A percentile compares a stretch with the other conserved stretches of the same genome.
These are phyloP conservation scores for Podospora bellae-mahoneyi DNA, from an alignment of 495 filamentous ascomycete genomes.

Conservation along the genomic window DNA sequence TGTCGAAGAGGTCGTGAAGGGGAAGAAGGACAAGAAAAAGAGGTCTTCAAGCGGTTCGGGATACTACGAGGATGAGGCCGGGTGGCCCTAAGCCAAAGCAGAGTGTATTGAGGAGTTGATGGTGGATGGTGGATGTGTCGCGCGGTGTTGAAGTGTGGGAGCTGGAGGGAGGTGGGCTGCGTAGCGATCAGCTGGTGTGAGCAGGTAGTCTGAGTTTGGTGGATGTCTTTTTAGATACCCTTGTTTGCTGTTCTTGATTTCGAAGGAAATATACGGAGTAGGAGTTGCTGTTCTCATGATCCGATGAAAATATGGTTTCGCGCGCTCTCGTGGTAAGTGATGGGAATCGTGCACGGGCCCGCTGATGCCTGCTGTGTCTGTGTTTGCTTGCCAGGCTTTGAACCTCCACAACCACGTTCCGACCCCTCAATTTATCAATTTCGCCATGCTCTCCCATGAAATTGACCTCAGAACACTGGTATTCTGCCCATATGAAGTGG, in stretches of 20 bases:
- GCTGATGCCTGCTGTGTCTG: not conserved
- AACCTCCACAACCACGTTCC: not conserved
- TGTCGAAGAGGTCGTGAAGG: constrained; percentile 23
- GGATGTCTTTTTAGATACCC: not conserved
- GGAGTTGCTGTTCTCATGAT: too few relatives aligned
- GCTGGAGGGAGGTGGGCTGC: not conserved
- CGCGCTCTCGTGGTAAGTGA: too few relatives aligned
- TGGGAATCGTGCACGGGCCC: not conserved
- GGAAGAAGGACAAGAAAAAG: constrained; percentile 21
- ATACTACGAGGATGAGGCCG: constrained; percentile 8
- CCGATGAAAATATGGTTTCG: too few relatives aligned
- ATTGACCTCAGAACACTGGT: not conserved
- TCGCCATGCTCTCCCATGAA: not conserved
- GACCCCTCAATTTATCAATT: not conserved
- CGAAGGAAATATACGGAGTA: too few relatives aligned
- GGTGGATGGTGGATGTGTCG: not conserved
- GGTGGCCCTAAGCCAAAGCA: not conserved
- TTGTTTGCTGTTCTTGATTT: not conserved
- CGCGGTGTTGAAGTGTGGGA: not conserved
- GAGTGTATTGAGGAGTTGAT: not conserved
- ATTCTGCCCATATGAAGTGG: not conserved
- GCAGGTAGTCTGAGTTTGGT: not conserved
- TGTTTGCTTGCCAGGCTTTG: not conserved
- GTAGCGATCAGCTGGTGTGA: not conserved
- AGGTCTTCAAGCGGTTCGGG: constrained; percentile 4